Percentiles rank a stretch among this genome's conserved stretches.
Conservation (phyloP, 768 basidiomycete species). For the Trichaptum fuscoviolaceum region DNA sequence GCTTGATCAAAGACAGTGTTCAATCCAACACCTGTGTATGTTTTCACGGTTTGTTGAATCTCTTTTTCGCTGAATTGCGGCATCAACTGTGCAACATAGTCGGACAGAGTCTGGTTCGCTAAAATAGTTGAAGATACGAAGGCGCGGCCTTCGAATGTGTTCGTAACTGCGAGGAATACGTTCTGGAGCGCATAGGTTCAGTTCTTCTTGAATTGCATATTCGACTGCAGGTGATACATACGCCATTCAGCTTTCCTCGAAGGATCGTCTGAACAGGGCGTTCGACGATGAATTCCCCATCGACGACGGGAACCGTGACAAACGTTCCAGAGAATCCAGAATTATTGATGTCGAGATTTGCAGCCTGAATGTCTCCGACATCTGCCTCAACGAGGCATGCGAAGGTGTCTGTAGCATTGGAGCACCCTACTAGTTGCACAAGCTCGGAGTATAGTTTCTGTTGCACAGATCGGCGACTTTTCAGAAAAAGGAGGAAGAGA, state of each 20-base stretch:
- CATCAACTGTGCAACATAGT: conserved; percentile 1
- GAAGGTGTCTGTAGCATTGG: conserved; percentile 27
- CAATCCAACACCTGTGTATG: background rate
- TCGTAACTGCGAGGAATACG: conserved; percentile 22
- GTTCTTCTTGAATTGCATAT: background rate
- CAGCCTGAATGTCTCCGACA: conserved; percentile 24
- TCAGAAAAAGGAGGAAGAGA: background rate
- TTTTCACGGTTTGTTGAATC: background rate
- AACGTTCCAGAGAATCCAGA: conserved; percentile 35
- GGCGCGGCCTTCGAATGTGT: conserved; percentile 26
- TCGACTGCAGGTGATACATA: conserved; percentile 18
- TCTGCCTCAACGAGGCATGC: conserved; percentile 36
- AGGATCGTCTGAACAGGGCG: conserved; percentile 35
- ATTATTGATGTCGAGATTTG: conserved; percentile 27
- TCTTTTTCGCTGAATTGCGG: background rate
- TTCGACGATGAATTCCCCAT: conserved; percentile 40
- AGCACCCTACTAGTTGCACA: conserved; percentile 32
- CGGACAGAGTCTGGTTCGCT: background rate
- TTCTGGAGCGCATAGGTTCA: conserved; percentile 10
- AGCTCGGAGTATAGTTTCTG: conserved; percentile 31
- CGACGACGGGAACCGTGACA: conserved; percentile 40
- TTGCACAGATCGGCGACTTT: background rate
- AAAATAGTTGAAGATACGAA: conserved; percentile 16
- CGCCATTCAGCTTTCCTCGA: conserved; percentile 36
- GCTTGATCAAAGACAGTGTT: background rate